A percentile compares a stretch with the other conserved stretches of the same genome.
These are phyloP conservation scores for Ophiobolus disseminans DNA, from an alignment of 2,329 filamentous ascomycete genomes.

Conservation along the genomic window DNA sequence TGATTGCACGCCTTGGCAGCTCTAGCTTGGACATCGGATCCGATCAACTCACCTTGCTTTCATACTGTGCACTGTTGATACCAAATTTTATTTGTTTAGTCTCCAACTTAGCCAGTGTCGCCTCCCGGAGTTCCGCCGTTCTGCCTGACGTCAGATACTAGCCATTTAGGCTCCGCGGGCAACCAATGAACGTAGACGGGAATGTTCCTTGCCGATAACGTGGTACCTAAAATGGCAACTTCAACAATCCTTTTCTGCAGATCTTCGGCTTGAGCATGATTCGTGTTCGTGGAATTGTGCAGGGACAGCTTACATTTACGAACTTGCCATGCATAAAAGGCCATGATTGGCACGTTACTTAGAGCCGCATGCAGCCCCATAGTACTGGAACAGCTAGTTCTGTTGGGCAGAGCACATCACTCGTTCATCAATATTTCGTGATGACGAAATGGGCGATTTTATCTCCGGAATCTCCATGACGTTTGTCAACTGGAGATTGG, in stretches of 20 bases:
- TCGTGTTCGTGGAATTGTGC: not conserved
- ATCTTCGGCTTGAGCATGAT: not conserved
- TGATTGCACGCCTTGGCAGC: too few species aligned
- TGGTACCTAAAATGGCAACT: not conserved
- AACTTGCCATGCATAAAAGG: not conserved
- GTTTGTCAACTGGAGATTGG: conserved; percentile 15
- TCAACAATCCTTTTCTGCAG: not conserved
- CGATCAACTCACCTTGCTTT: too few species aligned
- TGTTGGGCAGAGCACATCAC: conserved; percentile 5
- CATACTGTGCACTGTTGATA: too few species aligned
- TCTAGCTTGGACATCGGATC: too few species aligned
- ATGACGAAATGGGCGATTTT: conserved; percentile 21
- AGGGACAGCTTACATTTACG: not conserved
- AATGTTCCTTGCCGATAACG: not conserved
- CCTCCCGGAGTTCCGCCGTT: too few species aligned
- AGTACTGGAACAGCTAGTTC: not conserved
- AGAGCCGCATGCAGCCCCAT: conserved; percentile 3
- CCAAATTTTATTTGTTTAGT: too few species aligned
- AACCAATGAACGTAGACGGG: not conserved
- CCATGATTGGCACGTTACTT: not conserved
- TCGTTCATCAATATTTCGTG: conserved; percentile 13
- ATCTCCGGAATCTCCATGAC: conserved; percentile 21
- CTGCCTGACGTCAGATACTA: too few species aligned
- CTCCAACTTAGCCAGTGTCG: too few species aligned
- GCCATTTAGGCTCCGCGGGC: too few species aligned